These are phyloP conservation scores for Tricholoma sp. DNA, from an alignment of 768 basidiomycete genomes.

Conservation along the genomic window DNA sequence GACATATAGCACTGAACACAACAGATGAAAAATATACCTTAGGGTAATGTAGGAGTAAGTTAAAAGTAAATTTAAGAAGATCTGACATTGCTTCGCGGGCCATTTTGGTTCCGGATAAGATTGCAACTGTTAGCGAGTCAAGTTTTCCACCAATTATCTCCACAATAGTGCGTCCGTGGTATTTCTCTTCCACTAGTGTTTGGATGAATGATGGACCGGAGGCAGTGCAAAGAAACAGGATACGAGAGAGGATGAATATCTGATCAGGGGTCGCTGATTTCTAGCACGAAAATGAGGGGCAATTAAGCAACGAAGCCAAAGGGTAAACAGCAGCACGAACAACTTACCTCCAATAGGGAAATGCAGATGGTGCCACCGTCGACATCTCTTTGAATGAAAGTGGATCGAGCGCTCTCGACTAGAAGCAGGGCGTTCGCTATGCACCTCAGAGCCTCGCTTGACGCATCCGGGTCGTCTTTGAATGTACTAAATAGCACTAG, in stretches of 20 bases:
- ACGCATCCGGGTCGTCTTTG: conserved; percentile 54
- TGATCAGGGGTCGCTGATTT: conserved; percentile 57
- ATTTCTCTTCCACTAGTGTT: conserved; percentile 62
- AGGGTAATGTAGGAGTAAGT: conserved; percentile 76
- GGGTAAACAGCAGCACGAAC: not conserved
- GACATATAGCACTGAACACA: not conserved
- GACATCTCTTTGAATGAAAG: conserved; percentile 53
- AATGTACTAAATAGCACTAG: conserved; percentile 46
- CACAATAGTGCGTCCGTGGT: conserved; percentile 48
- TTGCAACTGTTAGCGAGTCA: conserved; percentile 45
- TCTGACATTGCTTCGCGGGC: conserved; percentile 75
- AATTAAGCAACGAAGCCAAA: not conserved
- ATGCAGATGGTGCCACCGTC: conserved; percentile 57
- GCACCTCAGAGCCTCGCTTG: conserved; percentile 66
- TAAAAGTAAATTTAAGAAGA: conserved; percentile 80
- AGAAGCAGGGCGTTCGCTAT: conserved; percentile 79
- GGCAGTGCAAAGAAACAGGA: conserved; percentile 70
- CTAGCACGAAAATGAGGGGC: conserved; percentile 30
- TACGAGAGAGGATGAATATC: conserved; percentile 70
- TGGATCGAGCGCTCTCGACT: conserved; percentile 53
- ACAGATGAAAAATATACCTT: conserved; percentile 39
- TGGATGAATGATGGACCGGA: conserved; percentile 46
- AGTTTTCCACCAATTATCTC: conserved; percentile 60
- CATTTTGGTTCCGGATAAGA: conserved; percentile 48
- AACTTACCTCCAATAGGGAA: conserved; percentile 53